These are phyloP conservation scores for Boletus sp. DNA, from an alignment of 768 basidiomycete species.

Conservation along the genomic window DNA sequence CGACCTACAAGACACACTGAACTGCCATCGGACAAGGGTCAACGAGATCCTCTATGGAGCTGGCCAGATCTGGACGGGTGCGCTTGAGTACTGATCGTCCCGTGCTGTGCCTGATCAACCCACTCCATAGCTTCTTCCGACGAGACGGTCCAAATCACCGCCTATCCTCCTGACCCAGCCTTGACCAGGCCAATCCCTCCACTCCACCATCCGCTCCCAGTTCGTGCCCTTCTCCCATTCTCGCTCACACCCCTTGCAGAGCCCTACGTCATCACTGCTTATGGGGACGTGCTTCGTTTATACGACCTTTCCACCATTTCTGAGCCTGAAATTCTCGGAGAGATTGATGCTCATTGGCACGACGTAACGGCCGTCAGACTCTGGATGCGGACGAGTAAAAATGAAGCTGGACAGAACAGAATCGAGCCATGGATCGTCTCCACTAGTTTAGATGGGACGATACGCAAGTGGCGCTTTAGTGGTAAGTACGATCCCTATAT, in stretches of 20 bases:
- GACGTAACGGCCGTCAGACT: slow-evolving; percentile 74
- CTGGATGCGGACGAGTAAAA: slow-evolving; percentile 57
- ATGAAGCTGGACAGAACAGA: slow-evolving; percentile 43
- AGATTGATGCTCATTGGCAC: slow-evolving; percentile 86
- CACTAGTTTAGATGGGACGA: slow-evolving; percentile 80
- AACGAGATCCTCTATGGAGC: slow-evolving; percentile 65
- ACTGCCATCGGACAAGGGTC: slow-evolving; percentile 79
- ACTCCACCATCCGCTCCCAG: slow-evolving; percentile 60
- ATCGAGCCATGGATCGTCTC: slow-evolving; percentile 81
- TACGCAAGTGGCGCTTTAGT: slow-evolving; percentile 79
- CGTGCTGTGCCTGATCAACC: neutral
- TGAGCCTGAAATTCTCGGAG: slow-evolving; percentile 66
- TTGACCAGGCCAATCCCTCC: slow-evolving; percentile 42
- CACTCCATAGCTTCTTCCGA: slow-evolving; percentile 74
- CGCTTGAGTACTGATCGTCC: neutral
- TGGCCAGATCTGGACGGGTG: slow-evolving; percentile 91
- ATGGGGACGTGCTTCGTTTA: slow-evolving; percentile 77
- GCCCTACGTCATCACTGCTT: slow-evolving; percentile 76
- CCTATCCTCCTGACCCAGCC: slow-evolving; percentile 36
- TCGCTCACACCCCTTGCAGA: slow-evolving; percentile 59
- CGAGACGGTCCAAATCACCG: slow-evolving; percentile 68
- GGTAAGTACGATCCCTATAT: slow-evolving; percentile 35
- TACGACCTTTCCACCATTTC: slow-evolving; percentile 72
- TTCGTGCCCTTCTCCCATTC: slow-evolving; percentile 72
- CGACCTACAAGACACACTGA: slow-evolving; percentile 51